Base-by-base conservation (phyloP, 1,284 basidiomycete species). In the Moesziomyces sp. region DNA sequence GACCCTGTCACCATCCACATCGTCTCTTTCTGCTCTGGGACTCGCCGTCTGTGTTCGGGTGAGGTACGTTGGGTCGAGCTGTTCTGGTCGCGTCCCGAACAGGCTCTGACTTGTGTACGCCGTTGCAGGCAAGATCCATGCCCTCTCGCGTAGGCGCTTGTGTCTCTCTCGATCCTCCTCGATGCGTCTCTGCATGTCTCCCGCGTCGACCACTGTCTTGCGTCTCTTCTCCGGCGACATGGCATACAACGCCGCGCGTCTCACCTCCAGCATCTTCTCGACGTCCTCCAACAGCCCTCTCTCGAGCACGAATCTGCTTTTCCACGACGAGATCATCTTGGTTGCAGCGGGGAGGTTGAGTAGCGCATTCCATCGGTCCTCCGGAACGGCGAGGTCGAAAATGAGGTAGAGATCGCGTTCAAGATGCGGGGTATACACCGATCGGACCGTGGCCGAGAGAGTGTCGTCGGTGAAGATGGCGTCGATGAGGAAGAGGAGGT, bases 141-240 rank as follows among this genome's bases (percentile, higher is more conserved):
- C 89, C 21, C 93, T 89, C 84, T 97, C 94, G 5, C 78, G 54
- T 0, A 97, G 87, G 2, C 94, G 89, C 85, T 97, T 97, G 82
- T 97, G 94, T 74, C 95, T 88, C 83, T 97, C 94, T 2, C 94
- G 88, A 84, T 97, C 95, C 79, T 96, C 94, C 83, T 97, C 94
- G 67, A 97, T 96, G 5, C 94, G 90, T 47, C 91, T 90, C 70
- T 94, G 88, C 26, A 94, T 89, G 65, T 97, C 93, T 44, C 87
- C 55, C 86, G 88, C 50, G 86, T 89, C 76, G 90, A 90, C 84
- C 72, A 81, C 52, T 11, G 80, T 72, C 21, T 62, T 69, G 50
- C 45, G 74, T 6, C 65, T 46, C 43, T 42, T 10, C 4, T 45
- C 48, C 13, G 61, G 70, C 0, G 61, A 68, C 14, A 74, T 55